Percentiles rank a stretch among this genome's conserved stretches.
Evolutionary conservation across 2,329 filamentous ascomycete species (phyloP).

Genomic region (Plenodomus biglobosus): DNA sequence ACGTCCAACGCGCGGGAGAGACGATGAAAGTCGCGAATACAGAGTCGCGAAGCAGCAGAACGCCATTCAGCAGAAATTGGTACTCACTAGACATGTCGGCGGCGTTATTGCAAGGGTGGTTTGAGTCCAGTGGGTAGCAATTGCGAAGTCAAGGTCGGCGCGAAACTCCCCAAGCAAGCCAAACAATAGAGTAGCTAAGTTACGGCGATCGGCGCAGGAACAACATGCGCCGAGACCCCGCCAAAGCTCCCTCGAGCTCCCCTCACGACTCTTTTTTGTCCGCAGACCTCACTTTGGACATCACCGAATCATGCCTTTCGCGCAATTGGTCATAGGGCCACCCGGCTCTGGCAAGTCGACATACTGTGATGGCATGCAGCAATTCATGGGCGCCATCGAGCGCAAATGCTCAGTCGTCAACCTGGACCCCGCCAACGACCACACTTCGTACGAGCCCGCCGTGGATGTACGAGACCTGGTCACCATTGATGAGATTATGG

Average conservation of each 20-base stretch:
- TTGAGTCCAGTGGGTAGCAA: background rate
- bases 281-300: background rate
- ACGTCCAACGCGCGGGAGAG: background rate
- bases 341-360: conserved; percentile 96
- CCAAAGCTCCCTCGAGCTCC: conserved; percentile 10
- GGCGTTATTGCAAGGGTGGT: conserved; percentile 4
- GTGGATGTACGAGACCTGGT: conserved; percentile 88
- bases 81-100: conserved; percentile 36
- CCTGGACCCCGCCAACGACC: conserved; percentile 94
- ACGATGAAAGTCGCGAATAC: background rate
- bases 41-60: background rate
- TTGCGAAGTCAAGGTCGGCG: conserved; percentile 18
- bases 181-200: too few relatives aligned
- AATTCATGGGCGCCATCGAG: conserved; percentile 94
- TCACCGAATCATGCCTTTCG: conserved; percentile 56
- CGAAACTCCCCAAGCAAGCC: conserved; percentile 6
- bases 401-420: conserved; percentile 95
- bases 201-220: conserved; percentile 7
- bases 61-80: background rate
- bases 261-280: conserved; percentile 3
- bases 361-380: conserved; percentile 98
- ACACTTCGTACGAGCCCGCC: conserved; percentile 82
- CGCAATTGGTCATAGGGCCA: conserved; percentile 88
- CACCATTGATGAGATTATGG: conserved; percentile 93
- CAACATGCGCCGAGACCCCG: conserved; percentile 17